Evolutionary conservation across 2,329 filamentous ascomycete species (phyloP), one percentile per base, ranked within the genome.

Genomic region (Plectosphaerella cucumerina): DNA sequence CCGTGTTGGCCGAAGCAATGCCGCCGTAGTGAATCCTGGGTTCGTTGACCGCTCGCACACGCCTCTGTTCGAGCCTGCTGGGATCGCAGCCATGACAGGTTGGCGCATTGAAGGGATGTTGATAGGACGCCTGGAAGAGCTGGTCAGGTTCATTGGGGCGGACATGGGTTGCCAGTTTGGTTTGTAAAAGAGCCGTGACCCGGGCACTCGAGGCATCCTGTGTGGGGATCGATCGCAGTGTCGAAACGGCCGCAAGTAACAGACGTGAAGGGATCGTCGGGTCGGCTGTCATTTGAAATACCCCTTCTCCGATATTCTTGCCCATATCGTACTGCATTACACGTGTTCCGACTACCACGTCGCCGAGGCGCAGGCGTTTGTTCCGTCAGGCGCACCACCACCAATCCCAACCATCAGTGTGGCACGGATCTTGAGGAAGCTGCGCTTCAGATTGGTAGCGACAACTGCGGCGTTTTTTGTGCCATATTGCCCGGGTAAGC

Each of bases 1-100:
- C 65, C 12, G 56, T 53, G 22, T 70, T 63, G 2, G 59, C 68
- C 0, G 66, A 69, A 0, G 57, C 59, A 11, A 62, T 56, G 4
- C 45, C 45, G 15, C 59, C 58, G 22, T 52, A 56, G 23, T 60
- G 57, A 3, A 59, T 47, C 11, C 1, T 33, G 2, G 53, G 53
- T 1, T 47, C 15, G 6, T 20, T 8, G 5, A 18, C 26, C 2
- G 4, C 1, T 11, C 58, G 33, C 1, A 9, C 4, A 4, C 22
- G 4, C 45, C 55, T 14, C n/a, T 21, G n/a, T 22, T 4, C 12
- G 2, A 51, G 34, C 17, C 44, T 49, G 6, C 3, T 10, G n/a
- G 18, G 6, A n/a, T 57, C 53, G 5, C 55, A 56, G 1, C n/a
- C 11, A 10, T 22, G 12, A 3, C 46, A 51, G 0, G 14, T 23